phyloP scores from a whole-genome alignment of 768 basidiomycete genomes.

The Hericium alpestre region DNA sequence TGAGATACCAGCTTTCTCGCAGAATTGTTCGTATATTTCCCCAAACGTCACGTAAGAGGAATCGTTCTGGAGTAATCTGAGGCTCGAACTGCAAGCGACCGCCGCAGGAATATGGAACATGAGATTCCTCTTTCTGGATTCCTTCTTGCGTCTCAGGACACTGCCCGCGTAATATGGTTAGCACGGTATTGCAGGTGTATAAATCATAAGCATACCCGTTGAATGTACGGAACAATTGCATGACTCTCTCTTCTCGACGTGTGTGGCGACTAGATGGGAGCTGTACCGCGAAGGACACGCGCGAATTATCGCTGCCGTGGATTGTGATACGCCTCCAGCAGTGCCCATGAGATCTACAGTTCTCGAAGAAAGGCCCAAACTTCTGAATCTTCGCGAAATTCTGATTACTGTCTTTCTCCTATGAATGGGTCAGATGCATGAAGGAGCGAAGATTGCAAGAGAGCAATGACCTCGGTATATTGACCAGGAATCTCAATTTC shows the following conservation, averaged over 20 bases:
- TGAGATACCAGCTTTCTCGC: conserved; percentile 59
- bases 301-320: conserved; percentile 84
- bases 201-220: conserved; percentile 52
- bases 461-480: conserved; percentile 69
- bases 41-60: conserved; percentile 83
- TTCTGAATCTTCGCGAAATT: conserved; percentile 85
- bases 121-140: conserved; percentile 85
- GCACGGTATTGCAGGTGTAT: neutral
- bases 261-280: conserved; percentile 75
- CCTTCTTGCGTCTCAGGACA: conserved; percentile 77
- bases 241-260: conserved; percentile 85
- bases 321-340: conserved; percentile 88
- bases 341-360: conserved; percentile 74
- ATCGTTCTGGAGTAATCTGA: conserved; percentile 86
- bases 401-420: conserved; percentile 94
- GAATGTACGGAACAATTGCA: conserved; percentile 89
- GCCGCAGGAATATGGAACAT: conserved; percentile 85
- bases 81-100: conserved; percentile 70
- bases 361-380: conserved; percentile 84
- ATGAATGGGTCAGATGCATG: conserved; percentile 4
- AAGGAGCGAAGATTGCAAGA: neutral
- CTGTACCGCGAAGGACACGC: conserved; percentile 84
- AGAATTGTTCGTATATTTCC: conserved; percentile 90
- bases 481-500: conserved; percentile 99
- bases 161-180: conserved; percentile 29